Percentiles rank a stretch among this genome's conserved stretches.
Evolutionary conservation across 106 monocot species (phyloP).

Genomic region (Dactylorhiza incarnata): DNA sequence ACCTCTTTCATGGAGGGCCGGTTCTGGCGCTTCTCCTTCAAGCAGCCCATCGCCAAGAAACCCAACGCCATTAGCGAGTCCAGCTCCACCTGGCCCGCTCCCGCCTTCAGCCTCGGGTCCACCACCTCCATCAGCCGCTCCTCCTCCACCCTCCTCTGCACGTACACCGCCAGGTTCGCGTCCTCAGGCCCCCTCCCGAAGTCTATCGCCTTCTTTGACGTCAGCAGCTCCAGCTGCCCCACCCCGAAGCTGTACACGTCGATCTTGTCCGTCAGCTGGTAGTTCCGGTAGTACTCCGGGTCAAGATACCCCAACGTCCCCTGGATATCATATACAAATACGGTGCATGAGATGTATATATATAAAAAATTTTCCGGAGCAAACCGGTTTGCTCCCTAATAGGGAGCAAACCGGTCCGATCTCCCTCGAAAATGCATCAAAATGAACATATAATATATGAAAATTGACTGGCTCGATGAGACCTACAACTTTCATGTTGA

Average conservation of each 20-base stretch:
- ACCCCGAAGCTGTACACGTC: slow-evolving; percentile 90
- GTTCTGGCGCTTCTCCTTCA: slow-evolving; percentile 53
- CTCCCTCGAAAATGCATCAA: too few relatives aligned
- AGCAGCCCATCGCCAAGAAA: slow-evolving; percentile 49
- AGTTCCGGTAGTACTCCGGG: slow-evolving; percentile 91
- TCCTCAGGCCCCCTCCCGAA: slow-evolving; percentile 35
- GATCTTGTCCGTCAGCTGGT: slow-evolving; percentile 90
- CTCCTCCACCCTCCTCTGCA: slow-evolving; percentile 33
- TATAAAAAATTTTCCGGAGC: too few relatives aligned
- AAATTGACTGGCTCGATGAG: too few relatives aligned
- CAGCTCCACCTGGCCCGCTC: slow-evolving; percentile 36
- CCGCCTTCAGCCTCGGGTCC: slow-evolving; percentile 24
- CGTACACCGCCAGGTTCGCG: too few relatives aligned
- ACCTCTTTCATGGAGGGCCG: slow-evolving; percentile 68
- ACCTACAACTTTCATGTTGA: too few relatives aligned
- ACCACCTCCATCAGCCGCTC: slow-evolving; percentile 48
- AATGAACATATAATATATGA: too few relatives aligned
- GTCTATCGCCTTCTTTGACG: slow-evolving; percentile 57
- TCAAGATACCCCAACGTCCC: slow-evolving; percentile 90
- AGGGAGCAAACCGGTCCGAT: too few relatives aligned
- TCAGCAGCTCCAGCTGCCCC: slow-evolving; percentile 51
- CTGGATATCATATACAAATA: too few relatives aligned
- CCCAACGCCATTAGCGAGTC: slow-evolving; percentile 56
- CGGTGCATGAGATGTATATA: too few relatives aligned
- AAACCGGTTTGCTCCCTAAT: too few relatives aligned